Evolutionary conservation across 495 filamentous ascomycete species (phyloP).

Genomic region (Mycothermus thermophilus): DNA sequence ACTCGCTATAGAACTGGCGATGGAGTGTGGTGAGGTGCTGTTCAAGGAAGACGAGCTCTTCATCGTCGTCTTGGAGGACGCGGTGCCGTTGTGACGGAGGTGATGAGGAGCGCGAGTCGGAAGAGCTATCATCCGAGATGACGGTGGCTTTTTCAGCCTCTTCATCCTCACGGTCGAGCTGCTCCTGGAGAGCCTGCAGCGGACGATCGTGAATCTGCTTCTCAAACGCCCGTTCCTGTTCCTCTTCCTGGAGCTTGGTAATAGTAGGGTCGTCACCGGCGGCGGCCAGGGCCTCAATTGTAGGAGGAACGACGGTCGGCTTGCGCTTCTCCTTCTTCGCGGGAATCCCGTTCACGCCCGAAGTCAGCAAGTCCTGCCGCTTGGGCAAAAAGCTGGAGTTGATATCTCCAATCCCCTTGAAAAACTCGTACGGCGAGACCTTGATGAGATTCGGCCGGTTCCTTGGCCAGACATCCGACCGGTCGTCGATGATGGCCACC

Average conservation of each 20-base stretch:
- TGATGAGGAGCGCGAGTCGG: conserved; percentile 21
- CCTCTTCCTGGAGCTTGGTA: conserved; percentile 58
- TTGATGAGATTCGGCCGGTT: conserved; percentile 91
- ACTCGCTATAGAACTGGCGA: conserved; percentile 64
- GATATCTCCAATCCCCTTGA: conserved; percentile 95
- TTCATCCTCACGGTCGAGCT: conserved; percentile 73
- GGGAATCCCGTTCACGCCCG: conserved; percentile 11
- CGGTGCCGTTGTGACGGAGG: conserved; percentile 47
- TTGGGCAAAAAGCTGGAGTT: conserved; percentile 96
- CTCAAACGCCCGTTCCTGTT: conserved; percentile 72
- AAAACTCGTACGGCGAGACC: conserved; percentile 91
- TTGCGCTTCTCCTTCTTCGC: conserved; percentile 11
- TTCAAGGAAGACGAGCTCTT: conserved; percentile 62
- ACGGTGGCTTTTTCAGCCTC: conserved; percentile 37
- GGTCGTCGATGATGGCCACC: conserved; percentile 97
- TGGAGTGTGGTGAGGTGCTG: conserved; percentile 63
- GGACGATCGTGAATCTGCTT: conserved; percentile 83
- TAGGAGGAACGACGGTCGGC: conserved; percentile 1
- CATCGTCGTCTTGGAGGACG: conserved; percentile 71
- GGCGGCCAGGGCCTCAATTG: conserved; percentile 17
- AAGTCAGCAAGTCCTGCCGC: conserved; percentile 53
- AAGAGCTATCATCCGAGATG: conserved; percentile 22
- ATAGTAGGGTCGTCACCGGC: conserved; percentile 56
- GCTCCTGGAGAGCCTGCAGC: conserved; percentile 72
- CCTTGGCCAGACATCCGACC: conserved; percentile 92